Conservation (phyloP, 371 early-diverging fungal genomes). For the Mortierella sp. region DNA sequence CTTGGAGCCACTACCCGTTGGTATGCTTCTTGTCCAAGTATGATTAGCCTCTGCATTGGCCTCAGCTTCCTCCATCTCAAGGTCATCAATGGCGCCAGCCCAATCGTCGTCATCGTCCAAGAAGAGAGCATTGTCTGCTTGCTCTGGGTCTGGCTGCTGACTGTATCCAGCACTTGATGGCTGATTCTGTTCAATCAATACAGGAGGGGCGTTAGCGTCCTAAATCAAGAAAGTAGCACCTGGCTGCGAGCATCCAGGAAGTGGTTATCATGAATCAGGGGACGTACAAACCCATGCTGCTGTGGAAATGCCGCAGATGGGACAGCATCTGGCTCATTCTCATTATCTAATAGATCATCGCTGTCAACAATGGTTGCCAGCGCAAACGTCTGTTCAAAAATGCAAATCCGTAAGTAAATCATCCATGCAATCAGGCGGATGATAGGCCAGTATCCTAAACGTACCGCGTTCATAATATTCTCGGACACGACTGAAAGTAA, state of each 20-base stretch:
- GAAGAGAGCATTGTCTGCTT: conserved; percentile 39
- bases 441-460: neutral
- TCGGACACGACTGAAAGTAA: conserved; percentile 21
- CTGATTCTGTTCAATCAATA: too few relatives aligned
- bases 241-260: too few relatives aligned
- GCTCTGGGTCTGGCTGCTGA: neutral
- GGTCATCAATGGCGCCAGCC: conserved; percentile 29
- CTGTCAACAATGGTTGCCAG: conserved; percentile 26
- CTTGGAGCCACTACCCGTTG: too few relatives aligned
- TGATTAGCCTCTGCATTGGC: neutral
- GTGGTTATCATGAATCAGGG: too few relatives aligned
- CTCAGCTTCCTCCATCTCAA: conserved; percentile 30
- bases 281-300: too few relatives aligned
- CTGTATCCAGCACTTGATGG: too few relatives aligned
- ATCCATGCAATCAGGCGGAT: neutral
- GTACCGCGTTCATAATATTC: conserved; percentile 36
- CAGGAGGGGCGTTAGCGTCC: too few relatives aligned
- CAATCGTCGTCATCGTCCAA: conserved; percentile 40
- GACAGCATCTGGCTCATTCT: too few relatives aligned
- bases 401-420: neutral
- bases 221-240: too few relatives aligned
- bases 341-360: conserved; percentile 5
- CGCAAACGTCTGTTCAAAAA: conserved; percentile 17
- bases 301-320: too few relatives aligned
- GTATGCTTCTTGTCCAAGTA: too few relatives aligned